Percentiles rank a stretch among this genome's conserved stretches.
These are phyloP conservation scores for Elsinoe fawcettii DNA, from an alignment of 2,329 filamentous ascomycete species.

Conservation along the genomic window DNA sequence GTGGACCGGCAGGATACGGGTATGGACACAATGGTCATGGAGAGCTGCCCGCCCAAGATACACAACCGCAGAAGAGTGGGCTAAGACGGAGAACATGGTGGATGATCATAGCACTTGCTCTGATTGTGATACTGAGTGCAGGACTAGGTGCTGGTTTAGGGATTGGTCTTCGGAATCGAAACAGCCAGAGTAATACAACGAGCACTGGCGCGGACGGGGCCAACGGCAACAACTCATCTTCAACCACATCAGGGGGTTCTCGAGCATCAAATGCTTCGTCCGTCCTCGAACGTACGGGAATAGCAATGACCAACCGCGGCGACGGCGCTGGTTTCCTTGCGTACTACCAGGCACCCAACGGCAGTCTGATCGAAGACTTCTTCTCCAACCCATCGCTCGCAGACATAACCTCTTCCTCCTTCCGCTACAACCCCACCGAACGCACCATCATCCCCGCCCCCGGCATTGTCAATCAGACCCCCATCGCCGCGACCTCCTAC, in stretches of 20 bases:
- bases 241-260: background rate
- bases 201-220: background rate
- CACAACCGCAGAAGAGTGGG: background rate
- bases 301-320: background rate
- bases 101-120: background rate
- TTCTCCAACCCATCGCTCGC: background rate
- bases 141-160: background rate
- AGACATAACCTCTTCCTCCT: constrained; percentile 72
- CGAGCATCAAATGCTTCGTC: background rate
- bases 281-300: background rate
- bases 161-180: background rate
- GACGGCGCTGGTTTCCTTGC: constrained; percentile 6
- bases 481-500: background rate
- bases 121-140: constrained; percentile 1
- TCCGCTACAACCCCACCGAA: constrained; percentile 49
- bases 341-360: constrained; percentile 7
- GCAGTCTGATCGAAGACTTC: constrained; percentile 2
- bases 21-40: background rate
- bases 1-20: background rate
- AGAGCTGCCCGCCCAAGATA: background rate
- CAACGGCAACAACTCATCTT: background rate
- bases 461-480: background rate
- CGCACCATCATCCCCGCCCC: background rate
- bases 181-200: background rate
- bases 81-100: background rate